These are phyloP conservation scores for Litsea cubeba DNA, from an alignment of 164 flowering plant species.

Conservation along the genomic window DNA sequence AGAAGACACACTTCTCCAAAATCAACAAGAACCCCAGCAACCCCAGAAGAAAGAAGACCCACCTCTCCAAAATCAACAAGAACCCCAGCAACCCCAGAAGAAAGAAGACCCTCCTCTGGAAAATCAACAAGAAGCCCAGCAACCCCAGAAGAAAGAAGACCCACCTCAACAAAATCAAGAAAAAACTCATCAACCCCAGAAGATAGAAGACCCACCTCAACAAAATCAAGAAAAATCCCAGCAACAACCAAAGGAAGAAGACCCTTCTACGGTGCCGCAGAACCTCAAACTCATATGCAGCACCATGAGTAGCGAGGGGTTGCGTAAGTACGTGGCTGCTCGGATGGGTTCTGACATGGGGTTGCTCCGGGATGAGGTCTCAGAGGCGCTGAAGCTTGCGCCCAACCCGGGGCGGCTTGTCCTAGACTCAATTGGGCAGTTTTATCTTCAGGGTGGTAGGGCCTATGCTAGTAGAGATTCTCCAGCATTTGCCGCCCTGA, in stretches of 20 bases:
- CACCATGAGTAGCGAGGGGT: slow-evolving; percentile 28
- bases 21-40: neutral
- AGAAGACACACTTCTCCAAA: neutral
- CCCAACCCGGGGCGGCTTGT: slow-evolving; percentile 38
- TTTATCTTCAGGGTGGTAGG: slow-evolving; percentile 44
- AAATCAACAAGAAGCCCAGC: neutral
- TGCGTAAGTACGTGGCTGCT: slow-evolving; percentile 30
- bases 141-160: too few species aligned
- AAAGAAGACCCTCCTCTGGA: slow-evolving; percentile 15
- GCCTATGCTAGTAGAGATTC: slow-evolving; percentile 30
- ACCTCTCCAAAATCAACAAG: neutral
- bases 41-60: neutral
- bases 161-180: neutral
- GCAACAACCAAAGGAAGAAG: neutral
- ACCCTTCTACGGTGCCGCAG: neutral
- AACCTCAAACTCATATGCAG: slow-evolving; percentile 26
- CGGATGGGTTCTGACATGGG: slow-evolving; percentile 10
- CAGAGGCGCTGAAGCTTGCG: slow-evolving; percentile 38
- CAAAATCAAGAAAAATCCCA: neutral
- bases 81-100: neutral
- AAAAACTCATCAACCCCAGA: neutral
- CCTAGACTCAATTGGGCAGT: slow-evolving; percentile 39
- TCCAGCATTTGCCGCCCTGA: slow-evolving; percentile 8
- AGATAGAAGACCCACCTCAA: neutral
- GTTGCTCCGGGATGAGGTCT: slow-evolving; percentile 33